A percentile compares a stretch with the other conserved stretches of the same genome.
phyloP scores from a whole-genome alignment of 1,139 yeast genomes.

The Neolecta irregularis region DNA sequence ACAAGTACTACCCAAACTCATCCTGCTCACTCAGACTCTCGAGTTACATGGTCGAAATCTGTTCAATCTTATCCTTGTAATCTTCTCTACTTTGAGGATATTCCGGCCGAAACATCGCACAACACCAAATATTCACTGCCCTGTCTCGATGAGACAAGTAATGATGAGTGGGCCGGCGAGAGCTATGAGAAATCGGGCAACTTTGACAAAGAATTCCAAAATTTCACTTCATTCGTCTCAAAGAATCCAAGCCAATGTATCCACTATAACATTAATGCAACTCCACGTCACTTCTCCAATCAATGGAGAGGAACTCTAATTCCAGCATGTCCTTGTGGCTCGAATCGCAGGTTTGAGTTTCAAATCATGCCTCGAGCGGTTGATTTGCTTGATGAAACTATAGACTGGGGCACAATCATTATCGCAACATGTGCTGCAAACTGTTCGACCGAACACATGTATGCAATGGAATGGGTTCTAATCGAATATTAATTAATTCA shows the following conservation, averaged over 20 bases:
- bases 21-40: no score
- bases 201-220: slow-evolving; percentile 56
- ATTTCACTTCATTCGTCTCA: slow-evolving; percentile 55
- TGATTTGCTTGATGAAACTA: slow-evolving; percentile 50
- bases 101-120: slow-evolving; percentile 12
- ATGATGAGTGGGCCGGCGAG: slow-evolving; percentile 14
- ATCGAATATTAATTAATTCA: slow-evolving; percentile 50
- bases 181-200: slow-evolving; percentile 13
- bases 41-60: no score
- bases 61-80: no score
- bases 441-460: slow-evolving; percentile 56
- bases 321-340: slow-evolving; percentile 32
- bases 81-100: no score
- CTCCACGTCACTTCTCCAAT: slow-evolving; percentile 53
- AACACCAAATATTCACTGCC: no score
- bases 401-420: slow-evolving; percentile 87
- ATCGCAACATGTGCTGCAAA: slow-evolving; percentile 73
- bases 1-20: no score
- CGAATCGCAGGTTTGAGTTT: slow-evolving; percentile 55
- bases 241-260: slow-evolving; percentile 78
- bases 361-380: slow-evolving; percentile 93
- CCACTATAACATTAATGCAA: slow-evolving; percentile 53
- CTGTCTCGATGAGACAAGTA: no score
- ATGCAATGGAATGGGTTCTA: slow-evolving; percentile 80
- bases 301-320: slow-evolving; percentile 22